Evolutionary conservation across 768 basidiomycete genomes (phyloP), one percentile per base, ranked within the genome.

Genomic region (Nidularia sp.): DNA sequence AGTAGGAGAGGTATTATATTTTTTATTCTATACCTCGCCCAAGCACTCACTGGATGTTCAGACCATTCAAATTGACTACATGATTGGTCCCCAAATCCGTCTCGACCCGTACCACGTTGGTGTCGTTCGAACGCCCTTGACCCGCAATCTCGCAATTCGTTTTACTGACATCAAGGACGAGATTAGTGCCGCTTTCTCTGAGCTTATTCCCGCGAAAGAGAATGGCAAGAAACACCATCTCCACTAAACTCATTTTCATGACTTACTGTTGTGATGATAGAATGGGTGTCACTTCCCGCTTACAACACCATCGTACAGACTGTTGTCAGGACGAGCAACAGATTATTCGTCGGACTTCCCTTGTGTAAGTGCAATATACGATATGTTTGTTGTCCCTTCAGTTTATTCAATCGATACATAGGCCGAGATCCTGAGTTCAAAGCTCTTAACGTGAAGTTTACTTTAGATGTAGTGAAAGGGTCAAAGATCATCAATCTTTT

Each of bases 341-440:
- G 76, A 15, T 41, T 70, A 0, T 73, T 79, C 45, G 74, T 80
- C 6, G 77, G 76, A 0, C 59, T 70, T 36, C 74, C 76, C 1
- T 34, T 73, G 2, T 75, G 77, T 75, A 48, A 2, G 71, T 62
- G 15, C 15, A 9, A 39, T 18, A 15, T 39, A 9, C 2, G 1
- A 39, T 39, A 39, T 9, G 9, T 39, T 48, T 10, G 15, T 48
- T 10, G 15, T 15, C 36, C 9, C 15, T 39, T 7, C 10, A 25
- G 12, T 29, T 8, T 1, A 48, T 12, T 2, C 1, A 13, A 8
- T 44, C 44, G 33, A 10, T 36, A 4, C 8, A 34, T 35, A 64
- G 62, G 65, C 42, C 55, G 61, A 45, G 47, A 64, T 34, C 56
- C 56, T 2, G 65, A 60, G 32, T 66, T 62, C 47, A 43, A 48